Evolutionary conservation across 2,329 filamentous ascomycete species (phyloP).

Genomic region (Stemphylium lycopersici): DNA sequence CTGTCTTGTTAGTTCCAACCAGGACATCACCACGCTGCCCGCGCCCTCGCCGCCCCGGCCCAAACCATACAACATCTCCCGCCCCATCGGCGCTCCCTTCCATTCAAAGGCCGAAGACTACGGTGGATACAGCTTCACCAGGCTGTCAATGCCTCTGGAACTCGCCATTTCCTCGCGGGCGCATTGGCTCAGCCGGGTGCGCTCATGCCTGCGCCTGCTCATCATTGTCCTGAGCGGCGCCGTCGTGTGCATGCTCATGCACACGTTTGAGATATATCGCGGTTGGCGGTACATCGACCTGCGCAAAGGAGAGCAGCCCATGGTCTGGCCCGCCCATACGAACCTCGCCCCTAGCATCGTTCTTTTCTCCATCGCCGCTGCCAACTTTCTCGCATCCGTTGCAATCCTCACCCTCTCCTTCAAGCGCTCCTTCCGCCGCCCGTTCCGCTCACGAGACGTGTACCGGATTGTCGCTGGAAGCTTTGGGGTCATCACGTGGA

Average conservation of each 20-base stretch:
- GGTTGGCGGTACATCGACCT: slow-evolving; percentile 46
- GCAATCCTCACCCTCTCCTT: slow-evolving; percentile 41
- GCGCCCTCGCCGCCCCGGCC: slow-evolving; percentile 21
- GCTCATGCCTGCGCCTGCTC: slow-evolving; percentile 45
- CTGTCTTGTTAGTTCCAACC: slow-evolving; percentile 18
- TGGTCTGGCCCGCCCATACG: slow-evolving; percentile 47
- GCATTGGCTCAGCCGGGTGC: slow-evolving; percentile 45
- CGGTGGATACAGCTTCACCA: slow-evolving; percentile 19
- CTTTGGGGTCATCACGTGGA: slow-evolving; percentile 45
- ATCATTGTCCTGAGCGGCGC: slow-evolving; percentile 47
- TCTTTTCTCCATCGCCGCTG: slow-evolving; percentile 41
- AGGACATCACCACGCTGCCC: slow-evolving; percentile 1
- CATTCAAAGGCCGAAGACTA: slow-evolving; percentile 27
- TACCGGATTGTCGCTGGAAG: slow-evolving; percentile 45
- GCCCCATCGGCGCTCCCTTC: slow-evolving; percentile 26
- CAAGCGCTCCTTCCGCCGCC: slow-evolving; percentile 42
- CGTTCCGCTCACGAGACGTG: slow-evolving; percentile 42
- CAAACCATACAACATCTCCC: slow-evolving; percentile 22
- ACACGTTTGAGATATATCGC: slow-evolving; percentile 46
- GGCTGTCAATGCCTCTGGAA: slow-evolving; percentile 38
- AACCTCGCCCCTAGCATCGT: slow-evolving; percentile 46
- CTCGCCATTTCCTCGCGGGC: slow-evolving; percentile 33
- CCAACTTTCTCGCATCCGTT: slow-evolving; percentile 44
- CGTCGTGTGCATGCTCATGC: slow-evolving; percentile 44
- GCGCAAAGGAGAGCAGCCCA: slow-evolving; percentile 45